Evolutionary conservation across 495 filamentous ascomycete genomes (phyloP).

Genomic region (Daldinia bambusicola): DNA sequence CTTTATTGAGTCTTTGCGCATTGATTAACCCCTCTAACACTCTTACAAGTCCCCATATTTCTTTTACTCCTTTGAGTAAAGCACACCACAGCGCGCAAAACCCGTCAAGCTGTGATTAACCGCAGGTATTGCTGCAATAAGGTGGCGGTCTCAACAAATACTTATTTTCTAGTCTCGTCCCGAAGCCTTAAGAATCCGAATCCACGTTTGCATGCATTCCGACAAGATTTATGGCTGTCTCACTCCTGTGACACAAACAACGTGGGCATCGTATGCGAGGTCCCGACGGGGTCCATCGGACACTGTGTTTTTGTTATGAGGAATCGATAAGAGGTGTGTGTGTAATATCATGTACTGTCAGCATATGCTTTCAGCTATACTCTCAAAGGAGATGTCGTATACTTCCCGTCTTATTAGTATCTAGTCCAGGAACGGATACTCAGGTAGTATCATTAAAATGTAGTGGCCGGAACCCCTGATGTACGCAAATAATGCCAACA

Average conservation of each 20-base stretch:
- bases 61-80: no score
- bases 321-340: not conserved
- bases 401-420: not conserved
- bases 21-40: no score
- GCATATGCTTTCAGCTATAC: not conserved
- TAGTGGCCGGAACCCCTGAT: not conserved
- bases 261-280: no score
- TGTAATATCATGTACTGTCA: not conserved
- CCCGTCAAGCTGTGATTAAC: no score
- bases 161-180: not conserved
- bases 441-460: not conserved
- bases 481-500: not conserved
- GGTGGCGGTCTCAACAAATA: not conserved
- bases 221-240: no score
- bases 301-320: not conserved
- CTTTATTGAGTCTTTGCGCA: no score
- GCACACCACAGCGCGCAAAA: no score
- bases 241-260: no score
- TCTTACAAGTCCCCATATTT: no score
- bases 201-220: no score
- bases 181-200: not conserved
- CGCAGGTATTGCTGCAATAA: not conserved
- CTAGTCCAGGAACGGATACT: not conserved
- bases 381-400: not conserved
- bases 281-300: not conserved